Evolutionary conservation across 306 rosid genomes (phyloP).

Genomic region (Fragaria ananassa): DNA sequence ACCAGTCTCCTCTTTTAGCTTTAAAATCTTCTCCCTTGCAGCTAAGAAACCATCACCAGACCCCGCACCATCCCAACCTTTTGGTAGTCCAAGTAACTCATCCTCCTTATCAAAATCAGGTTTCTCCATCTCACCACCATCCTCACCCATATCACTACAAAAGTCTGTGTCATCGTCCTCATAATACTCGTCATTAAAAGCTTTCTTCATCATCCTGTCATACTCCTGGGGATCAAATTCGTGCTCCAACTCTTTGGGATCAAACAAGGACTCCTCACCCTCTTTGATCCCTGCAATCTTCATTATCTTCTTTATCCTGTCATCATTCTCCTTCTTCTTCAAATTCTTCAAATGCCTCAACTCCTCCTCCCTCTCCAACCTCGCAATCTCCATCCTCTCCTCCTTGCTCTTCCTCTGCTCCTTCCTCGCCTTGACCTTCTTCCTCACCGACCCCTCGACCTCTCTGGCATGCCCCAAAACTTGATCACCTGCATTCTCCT

Average conservation of each 20-base stretch:
- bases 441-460: constrained; percentile 80
- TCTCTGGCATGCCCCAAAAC: constrained; percentile 71
- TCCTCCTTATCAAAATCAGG: constrained; percentile 87
- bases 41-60: constrained; percentile 63
- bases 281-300: constrained; percentile 66
- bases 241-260: constrained; percentile 59
- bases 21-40: constrained; percentile 55
- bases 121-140: constrained; percentile 59
- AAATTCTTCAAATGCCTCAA: constrained; percentile 78
- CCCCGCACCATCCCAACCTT: constrained; percentile 58
- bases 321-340: constrained; percentile 85
- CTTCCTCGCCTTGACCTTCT: constrained; percentile 69
- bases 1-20: constrained; percentile 42
- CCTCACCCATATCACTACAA: constrained; percentile 45
- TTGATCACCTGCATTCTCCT: constrained; percentile 72
- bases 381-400: constrained; percentile 77
- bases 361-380: constrained; percentile 87
- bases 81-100: constrained; percentile 75
- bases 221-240: constrained; percentile 86
- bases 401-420: constrained; percentile 87
- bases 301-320: constrained; percentile 63
- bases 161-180: constrained; percentile 55
- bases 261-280: constrained; percentile 46
- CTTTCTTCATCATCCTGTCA: constrained; percentile 76
- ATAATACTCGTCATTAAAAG: constrained; percentile 71